Percentiles rank a stretch among this genome's conserved stretches.
These are phyloP conservation scores for Termitomyces sp. DNA, from an alignment of 768 basidiomycete species.

Conservation along the genomic window DNA sequence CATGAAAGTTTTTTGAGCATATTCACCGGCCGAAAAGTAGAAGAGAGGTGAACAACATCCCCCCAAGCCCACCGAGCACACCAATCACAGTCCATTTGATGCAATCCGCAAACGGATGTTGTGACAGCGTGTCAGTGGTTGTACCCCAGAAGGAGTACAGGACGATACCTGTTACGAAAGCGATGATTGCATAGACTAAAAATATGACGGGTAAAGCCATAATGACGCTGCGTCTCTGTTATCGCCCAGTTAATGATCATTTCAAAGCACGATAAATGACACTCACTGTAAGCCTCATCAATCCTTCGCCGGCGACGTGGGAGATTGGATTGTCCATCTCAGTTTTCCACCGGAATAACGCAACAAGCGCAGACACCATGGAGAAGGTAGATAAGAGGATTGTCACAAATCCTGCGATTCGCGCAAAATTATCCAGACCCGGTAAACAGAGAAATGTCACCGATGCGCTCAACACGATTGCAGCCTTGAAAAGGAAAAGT, in stretches of 20 bases:
- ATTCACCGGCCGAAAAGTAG: conserved; percentile 27
- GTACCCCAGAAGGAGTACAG: conserved; percentile 62
- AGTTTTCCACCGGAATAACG: conserved; percentile 66
- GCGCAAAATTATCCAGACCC: conserved; percentile 59
- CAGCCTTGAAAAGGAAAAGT: conserved; percentile 48
- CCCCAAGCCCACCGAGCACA: conserved; percentile 58
- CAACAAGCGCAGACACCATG: conserved; percentile 65
- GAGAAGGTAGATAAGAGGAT: conserved; percentile 66
- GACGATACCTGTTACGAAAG: conserved; percentile 61
- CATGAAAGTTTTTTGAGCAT: not conserved
- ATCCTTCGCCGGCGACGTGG: conserved; percentile 53
- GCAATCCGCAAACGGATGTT: conserved; percentile 51
- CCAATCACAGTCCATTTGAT: conserved; percentile 63
- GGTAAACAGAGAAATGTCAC: conserved; percentile 81
- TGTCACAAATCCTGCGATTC: conserved; percentile 64
- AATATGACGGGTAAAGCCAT: conserved; percentile 77
- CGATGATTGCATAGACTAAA: conserved; percentile 65
- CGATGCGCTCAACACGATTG: conserved; percentile 75
- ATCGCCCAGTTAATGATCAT: not conserved
- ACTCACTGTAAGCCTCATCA: conserved; percentile 45
- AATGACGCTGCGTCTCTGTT: conserved; percentile 56
- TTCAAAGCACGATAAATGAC: not conserved
- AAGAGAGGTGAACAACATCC: conserved; percentile 53
- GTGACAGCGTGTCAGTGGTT: conserved; percentile 29
- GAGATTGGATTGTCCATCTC: conserved; percentile 53